A percentile compares a stretch with the other conserved stretches of the same genome.
Conservation (phyloP, 1,139 yeast species). For the Blastobotrys illinoisensis region DNA sequence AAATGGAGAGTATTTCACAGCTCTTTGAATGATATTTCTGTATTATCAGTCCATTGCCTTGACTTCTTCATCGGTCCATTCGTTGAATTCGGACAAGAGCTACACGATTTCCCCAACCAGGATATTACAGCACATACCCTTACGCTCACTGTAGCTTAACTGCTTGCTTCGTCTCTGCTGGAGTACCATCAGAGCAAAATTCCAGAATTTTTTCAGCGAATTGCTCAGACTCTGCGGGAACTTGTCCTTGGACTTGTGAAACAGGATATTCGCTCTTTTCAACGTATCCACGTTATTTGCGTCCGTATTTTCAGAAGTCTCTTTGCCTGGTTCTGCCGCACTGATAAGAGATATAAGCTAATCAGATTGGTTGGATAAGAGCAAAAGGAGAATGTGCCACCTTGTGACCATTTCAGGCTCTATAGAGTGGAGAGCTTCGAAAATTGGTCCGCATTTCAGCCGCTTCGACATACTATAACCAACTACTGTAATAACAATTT, state of each 20-base stretch:
- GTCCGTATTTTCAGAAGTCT: background rate
- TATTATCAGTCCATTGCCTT: too few relatives aligned
- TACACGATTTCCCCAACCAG: constrained; percentile 36
- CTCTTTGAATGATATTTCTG: too few relatives aligned
- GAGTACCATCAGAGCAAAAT: constrained; percentile 49
- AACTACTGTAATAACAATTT: too few relatives aligned
- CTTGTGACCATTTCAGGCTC: too few relatives aligned
- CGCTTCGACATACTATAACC: too few relatives aligned
- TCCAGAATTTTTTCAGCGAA: constrained; percentile 32
- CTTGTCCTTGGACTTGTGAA: constrained; percentile 44
- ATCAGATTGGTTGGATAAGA: constrained; percentile 55
- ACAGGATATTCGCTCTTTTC: constrained; percentile 57
- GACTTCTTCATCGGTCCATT: constrained; percentile 33
- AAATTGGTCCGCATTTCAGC: too few relatives aligned
- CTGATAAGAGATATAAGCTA: constrained; percentile 44
- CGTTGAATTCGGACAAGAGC: constrained; percentile 26
- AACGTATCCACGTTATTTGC: constrained; percentile 38
- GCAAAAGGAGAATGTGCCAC: constrained; percentile 34
- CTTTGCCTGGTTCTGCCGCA: constrained; percentile 28
- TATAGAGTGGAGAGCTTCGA: too few relatives aligned
- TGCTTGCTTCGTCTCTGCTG: constrained; percentile 62
- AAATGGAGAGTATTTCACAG: too few relatives aligned
- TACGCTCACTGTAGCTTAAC: constrained; percentile 46
- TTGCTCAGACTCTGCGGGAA: constrained; percentile 34
- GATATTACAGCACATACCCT: constrained; percentile 35